Base-by-base conservation (phyloP, 257 asterid species). In the Thymus quinquecostatus region DNA sequence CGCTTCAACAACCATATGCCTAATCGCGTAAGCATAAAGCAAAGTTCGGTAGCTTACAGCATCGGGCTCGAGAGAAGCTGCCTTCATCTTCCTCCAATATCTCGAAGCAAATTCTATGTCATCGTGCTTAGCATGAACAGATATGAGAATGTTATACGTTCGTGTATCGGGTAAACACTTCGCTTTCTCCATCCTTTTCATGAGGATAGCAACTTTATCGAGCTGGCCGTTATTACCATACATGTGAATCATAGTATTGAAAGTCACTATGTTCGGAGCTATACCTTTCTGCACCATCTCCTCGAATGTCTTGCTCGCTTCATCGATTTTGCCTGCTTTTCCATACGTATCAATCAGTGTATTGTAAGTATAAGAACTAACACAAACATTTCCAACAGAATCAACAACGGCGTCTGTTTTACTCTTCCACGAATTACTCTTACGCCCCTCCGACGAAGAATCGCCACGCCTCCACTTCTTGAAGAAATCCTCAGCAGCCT, bases 181-280 rank as follows among this genome's bases (percentile, higher is more conserved):
- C 64, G 85, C 83, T 60, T 71, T 82, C 80, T 88, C 81, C 98
- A 95, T 95, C 84, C 79, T 86, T 64, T 61, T 69, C 87, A 92
- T 84, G 41, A 95, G 72, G 0, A 79, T 81, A 48, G 79, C 81
- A 71, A 92, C 93, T 81, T 88, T 82, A 58, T 80, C 94, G 38
- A 88, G 80, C 79, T 80, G 88, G 12, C 88, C 92, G 44, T 83
- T 84, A 69, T 85, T 95, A 41, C 98, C 97, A 61, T 83, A 86
- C 96, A 95, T 86, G 81, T 95, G 99, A 58, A 95, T 89, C 97
- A 95, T 78, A 47, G 97, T 88, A 78, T 95, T 95, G 70, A 92
- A 95, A 72, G 98, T 95, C 66, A 95, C 96, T 0, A 93, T 86
- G 30, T 88, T 92, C 1, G 97, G 99, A 44, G 69, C 41, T 71